Evolutionary conservation across 2,329 filamentous ascomycete genomes (phyloP), one percentile per base, ranked within the genome.

Genomic region (Pleoardoris graminearum): DNA sequence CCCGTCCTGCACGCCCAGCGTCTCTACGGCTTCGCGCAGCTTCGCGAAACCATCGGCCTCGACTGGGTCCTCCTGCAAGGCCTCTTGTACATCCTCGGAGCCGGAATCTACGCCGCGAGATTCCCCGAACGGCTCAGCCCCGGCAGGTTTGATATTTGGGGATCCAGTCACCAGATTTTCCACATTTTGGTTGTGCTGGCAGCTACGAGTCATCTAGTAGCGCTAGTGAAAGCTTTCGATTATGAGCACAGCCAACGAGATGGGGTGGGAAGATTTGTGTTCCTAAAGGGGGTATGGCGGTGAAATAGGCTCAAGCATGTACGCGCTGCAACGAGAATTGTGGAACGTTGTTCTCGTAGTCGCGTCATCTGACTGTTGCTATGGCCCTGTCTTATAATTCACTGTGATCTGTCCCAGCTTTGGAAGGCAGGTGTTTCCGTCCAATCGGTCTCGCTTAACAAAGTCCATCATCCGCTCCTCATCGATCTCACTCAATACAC

Each of bases 81-180:
- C 0, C 79, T 80, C 27, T 75, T 97, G 63, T 97, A 99, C 75
- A 89, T 97, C 16, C 75, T 88, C 27, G 94, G 94, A 7, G 94
- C 94, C 2, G 83, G 82, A 5, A 79, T 97, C 43, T 97, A 99
- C 72, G 94, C 91, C 6, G 87, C 83, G 48, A 86, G 94, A 32
- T 86, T 93, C 74, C 94, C 94, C 0, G 94, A 99, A 76, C 82
- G 90, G 54, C 84, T 82, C 66, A 82, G 78, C 38, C 94, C 93
- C 0, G 90, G 91, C 1, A 79, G 73, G 7, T 97, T 93, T 67
- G 94, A 99, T 74, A 89, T 97, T 46, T 89, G 89, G 83, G 93
- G 94, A 32, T 91, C 87, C 69, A 96, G 91, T 17, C 94, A 99
- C 74, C 94, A 99, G 76, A 88, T 99, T 59, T 99, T 99, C 73